A percentile compares a stretch with the other conserved stretches of the same genome.
Conservation (phyloP, 1,284 basidiomycete species). For the Irpex sp. region DNA sequence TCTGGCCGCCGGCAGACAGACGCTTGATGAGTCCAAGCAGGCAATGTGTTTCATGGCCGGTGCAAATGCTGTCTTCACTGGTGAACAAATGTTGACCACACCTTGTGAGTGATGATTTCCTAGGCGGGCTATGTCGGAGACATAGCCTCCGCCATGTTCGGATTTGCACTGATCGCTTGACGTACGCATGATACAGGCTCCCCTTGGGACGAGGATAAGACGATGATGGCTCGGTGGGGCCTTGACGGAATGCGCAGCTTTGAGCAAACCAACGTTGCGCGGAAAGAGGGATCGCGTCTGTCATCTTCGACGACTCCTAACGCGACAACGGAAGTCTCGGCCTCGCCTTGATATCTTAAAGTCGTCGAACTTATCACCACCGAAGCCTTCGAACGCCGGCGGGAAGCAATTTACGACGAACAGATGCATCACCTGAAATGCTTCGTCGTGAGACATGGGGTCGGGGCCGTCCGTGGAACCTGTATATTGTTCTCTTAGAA, state of each 20-base stretch:
- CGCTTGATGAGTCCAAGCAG: conserved; percentile 88
- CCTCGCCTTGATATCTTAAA: background rate
- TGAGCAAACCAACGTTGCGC: conserved; percentile 49
- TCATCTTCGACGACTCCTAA: conserved; percentile 17
- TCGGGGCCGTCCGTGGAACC: background rate
- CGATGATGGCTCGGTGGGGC: conserved; percentile 93
- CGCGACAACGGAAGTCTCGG: background rate
- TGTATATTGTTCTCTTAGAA: background rate
- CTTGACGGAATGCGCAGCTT: conserved; percentile 89
- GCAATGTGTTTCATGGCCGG: conserved; percentile 99
- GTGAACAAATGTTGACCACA: conserved; percentile 96
- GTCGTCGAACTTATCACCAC: background rate
- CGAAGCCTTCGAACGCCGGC: background rate
- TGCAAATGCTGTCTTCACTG: conserved; percentile 97
- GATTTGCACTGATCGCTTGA: background rate
- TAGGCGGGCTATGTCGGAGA: background rate
- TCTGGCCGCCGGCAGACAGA: conserved; percentile 91
- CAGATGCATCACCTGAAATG: background rate
- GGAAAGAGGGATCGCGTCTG: conserved; percentile 42
- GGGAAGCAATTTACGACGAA: background rate
- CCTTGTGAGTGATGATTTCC: conserved; percentile 53
- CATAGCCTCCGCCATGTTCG: background rate
- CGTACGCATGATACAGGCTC: conserved; percentile 46
- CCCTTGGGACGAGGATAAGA: conserved; percentile 92
- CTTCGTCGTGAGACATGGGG: background rate